phyloP scores from a whole-genome alignment of 257 asterid genomes.

The Solanum microdontum region DNA sequence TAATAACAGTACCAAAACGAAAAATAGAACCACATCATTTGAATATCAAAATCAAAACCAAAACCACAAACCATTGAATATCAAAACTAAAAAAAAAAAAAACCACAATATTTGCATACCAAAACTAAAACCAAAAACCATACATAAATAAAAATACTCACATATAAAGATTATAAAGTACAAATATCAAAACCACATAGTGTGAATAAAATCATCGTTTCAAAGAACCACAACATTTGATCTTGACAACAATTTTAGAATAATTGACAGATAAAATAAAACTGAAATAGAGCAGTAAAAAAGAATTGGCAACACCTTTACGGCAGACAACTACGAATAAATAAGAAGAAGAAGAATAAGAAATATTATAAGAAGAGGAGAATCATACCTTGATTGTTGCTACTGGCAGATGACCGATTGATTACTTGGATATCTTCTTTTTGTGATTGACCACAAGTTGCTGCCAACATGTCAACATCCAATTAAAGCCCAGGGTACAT shows the following conservation, averaged over 20 bases:
- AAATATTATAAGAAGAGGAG: too few species aligned
- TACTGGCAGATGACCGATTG: background rate
- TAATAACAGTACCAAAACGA: too few species aligned
- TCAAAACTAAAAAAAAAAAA: too few species aligned
- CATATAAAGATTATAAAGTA: too few species aligned
- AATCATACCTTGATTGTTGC: background rate
- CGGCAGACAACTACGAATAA: background rate
- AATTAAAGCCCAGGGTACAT: background rate
- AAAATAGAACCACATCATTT: background rate
- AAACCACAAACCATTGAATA: background rate
- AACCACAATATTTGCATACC: too few species aligned
- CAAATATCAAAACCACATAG: background rate
- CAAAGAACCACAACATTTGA: background rate
- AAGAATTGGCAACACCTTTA: background rate
- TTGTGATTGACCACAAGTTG: background rate
- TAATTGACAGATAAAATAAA: too few species aligned
- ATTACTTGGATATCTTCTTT: background rate
- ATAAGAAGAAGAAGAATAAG: background rate
- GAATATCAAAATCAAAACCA: too few species aligned
- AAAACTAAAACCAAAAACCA: too few species aligned
- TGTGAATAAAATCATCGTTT: too few species aligned
- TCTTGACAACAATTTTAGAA: background rate
- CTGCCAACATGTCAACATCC: background rate
- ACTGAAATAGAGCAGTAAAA: background rate
- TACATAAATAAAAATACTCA: background rate